Conservation (phyloP, 306 rosid species). For the Oxytropis ochrocephala region DNA sequence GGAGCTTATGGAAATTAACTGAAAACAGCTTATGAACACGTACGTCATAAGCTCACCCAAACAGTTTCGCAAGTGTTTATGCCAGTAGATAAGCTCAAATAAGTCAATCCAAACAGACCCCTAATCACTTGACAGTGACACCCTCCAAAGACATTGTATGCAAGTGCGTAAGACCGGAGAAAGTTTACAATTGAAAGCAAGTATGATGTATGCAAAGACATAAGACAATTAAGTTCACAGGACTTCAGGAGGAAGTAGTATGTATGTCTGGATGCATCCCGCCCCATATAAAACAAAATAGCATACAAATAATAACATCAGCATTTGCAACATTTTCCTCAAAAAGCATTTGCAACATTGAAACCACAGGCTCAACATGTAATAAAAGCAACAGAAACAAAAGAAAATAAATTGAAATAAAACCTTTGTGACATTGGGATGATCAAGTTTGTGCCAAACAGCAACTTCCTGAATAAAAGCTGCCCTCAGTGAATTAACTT, state of each 20-base stretch:
- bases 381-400: background rate
- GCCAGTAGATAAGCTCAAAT: no score
- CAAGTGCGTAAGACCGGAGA: background rate
- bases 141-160: background rate
- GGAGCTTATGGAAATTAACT: no score
- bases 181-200: background rate
- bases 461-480: slow-evolving; percentile 96
- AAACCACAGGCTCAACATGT: slow-evolving; percentile 6
- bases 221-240: background rate
- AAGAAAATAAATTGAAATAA: slow-evolving; percentile 11
- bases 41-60: no score
- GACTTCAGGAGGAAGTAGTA: background rate
- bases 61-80: no score
- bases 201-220: background rate
- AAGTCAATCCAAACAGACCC: no score
- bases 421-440: slow-evolving; percentile 98
- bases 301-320: background rate
- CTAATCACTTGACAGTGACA: background rate
- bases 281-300: background rate
- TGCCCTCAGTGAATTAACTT: slow-evolving; percentile 77
- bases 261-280: background rate
- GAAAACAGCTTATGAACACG: no score
- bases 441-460: slow-evolving; percentile 98
- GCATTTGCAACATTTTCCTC: background rate
- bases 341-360: background rate